These are phyloP conservation scores for Cyclocybe aegerita DNA, from an alignment of 768 basidiomycete species.

Conservation along the genomic window DNA sequence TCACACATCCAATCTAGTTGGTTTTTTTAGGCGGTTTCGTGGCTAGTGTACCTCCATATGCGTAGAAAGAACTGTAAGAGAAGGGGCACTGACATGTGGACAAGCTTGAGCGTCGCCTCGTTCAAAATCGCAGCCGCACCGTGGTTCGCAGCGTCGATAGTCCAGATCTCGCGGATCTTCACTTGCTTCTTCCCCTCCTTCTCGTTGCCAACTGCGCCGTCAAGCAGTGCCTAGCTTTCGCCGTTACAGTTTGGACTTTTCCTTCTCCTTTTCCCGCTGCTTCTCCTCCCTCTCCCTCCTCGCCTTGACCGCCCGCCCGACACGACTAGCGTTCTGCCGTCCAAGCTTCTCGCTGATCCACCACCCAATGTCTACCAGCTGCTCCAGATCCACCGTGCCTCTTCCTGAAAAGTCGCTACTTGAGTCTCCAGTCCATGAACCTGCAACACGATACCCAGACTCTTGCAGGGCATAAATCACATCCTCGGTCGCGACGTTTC, in stretches of 20 bases:
- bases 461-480: conserved; percentile 79
- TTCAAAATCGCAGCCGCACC: conserved; percentile 53
- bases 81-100: too few species aligned
- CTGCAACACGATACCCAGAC: conserved; percentile 56
- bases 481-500: conserved; percentile 94
- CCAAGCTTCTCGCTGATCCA: conserved; percentile 78
- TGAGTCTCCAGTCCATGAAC: conserved; percentile 17
- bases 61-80: too few species aligned
- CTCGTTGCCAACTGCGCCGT: too few species aligned
- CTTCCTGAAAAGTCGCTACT: conserved; percentile 14
- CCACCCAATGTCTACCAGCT: conserved; percentile 72
- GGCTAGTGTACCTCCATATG: too few species aligned
- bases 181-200: too few species aligned
- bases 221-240: too few species aligned
- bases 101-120: conserved; percentile 37
- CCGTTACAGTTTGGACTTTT: not conserved
- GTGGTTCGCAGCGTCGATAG: conserved; percentile 54
- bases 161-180: conserved; percentile 50
- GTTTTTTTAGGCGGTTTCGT: too few species aligned
- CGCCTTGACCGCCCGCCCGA: conserved; percentile 69
- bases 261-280: conserved; percentile 4
- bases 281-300: conserved; percentile 19
- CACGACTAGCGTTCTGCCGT: conserved; percentile 71
- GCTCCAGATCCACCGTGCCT: conserved; percentile 56
- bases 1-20: too few species aligned